Percentiles rank a stretch among this genome's conserved stretches.
phyloP scores from a whole-genome alignment of 768 basidiomycete genomes.

The Tylopilus sp. region DNA sequence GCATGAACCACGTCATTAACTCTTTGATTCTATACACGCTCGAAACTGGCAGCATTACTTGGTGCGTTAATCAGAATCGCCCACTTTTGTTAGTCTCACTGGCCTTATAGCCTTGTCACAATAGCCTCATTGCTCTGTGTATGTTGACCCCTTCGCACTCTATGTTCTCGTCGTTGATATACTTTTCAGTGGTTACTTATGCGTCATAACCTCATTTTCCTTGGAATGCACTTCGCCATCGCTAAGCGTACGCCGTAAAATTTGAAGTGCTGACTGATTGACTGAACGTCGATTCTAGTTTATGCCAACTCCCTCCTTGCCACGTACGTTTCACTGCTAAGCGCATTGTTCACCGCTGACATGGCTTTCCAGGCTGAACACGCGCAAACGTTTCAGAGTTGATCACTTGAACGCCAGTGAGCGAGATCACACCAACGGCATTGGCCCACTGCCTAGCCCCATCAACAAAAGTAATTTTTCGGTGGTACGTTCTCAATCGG shows the following conservation, averaged over 20 bases:
- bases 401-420: constrained; percentile 28
- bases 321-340: constrained; percentile 21
- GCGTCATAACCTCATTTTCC: constrained; percentile 35
- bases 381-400: constrained; percentile 28
- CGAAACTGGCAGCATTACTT: constrained; percentile 50
- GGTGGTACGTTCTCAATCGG: constrained; percentile 2
- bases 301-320: constrained; percentile 34
- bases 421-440: constrained; percentile 17
- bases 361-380: constrained; percentile 22
- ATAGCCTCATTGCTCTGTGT: constrained; percentile 33
- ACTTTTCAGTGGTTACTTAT: constrained; percentile 27
- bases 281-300: constrained; percentile 11
- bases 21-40: constrained; percentile 48
- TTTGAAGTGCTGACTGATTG: too few relatives aligned
- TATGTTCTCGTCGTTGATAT: not conserved
- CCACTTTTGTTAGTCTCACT: not conserved
- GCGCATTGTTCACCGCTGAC: not conserved
- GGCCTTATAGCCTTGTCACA: constrained; percentile 24
- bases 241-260: constrained; percentile 27
- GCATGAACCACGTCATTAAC: constrained; percentile 49
- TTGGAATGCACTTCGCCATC: constrained; percentile 35
- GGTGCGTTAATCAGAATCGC: constrained; percentile 18
- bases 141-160: constrained; percentile 2
- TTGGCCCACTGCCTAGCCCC: constrained; percentile 14
- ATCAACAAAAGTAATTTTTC: constrained; percentile 23